Conservation (phyloP, 2,329 filamentous ascomycete genomes). For the Phialophora verrucosa region DNA sequence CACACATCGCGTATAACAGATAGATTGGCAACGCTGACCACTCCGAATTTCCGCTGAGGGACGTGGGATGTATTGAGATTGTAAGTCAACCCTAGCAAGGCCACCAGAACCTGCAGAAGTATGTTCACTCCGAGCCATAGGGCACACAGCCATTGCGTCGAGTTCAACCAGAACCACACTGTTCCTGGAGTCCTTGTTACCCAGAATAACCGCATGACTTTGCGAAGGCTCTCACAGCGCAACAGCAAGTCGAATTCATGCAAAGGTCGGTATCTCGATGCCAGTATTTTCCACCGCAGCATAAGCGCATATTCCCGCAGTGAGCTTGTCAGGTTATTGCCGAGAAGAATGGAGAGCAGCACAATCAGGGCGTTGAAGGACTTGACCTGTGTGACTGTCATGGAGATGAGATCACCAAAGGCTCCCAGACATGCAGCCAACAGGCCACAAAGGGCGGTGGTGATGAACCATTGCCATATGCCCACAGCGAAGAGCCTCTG, state of each 20-base stretch:
- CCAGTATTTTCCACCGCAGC: constrained; percentile 38
- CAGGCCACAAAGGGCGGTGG: constrained; percentile 31
- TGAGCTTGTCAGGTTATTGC: constrained; percentile 34
- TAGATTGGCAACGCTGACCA: constrained; percentile 91
- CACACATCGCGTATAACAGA: constrained; percentile 67
- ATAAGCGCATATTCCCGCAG: constrained; percentile 37
- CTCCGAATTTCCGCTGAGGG: constrained; percentile 84
- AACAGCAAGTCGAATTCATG: constrained; percentile 39
- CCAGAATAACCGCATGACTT: constrained; percentile 36
- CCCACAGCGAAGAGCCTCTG: constrained; percentile 30
- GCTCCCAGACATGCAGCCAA: constrained; percentile 29
- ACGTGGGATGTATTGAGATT: constrained; percentile 32
- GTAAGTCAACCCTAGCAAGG: constrained; percentile 39
- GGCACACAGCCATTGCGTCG: constrained; percentile 35
- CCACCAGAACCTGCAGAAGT: constrained; percentile 34
- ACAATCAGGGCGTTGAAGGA: constrained; percentile 39
- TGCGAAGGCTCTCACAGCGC: constrained; percentile 37
- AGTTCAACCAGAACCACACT: constrained; percentile 31
- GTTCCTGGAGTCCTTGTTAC: constrained; percentile 27
- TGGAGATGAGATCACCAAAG: constrained; percentile 27
- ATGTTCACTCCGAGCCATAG: constrained; percentile 36
- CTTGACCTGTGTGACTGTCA: constrained; percentile 35
- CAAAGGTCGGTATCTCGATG: constrained; percentile 36
- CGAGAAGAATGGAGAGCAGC: constrained; percentile 35
- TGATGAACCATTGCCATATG: constrained; percentile 35